Percentiles rank a stretch among this genome's conserved stretches.
These are phyloP conservation scores for Boletus huronensis DNA, from an alignment of 768 basidiomycete species.

Conservation along the genomic window DNA sequence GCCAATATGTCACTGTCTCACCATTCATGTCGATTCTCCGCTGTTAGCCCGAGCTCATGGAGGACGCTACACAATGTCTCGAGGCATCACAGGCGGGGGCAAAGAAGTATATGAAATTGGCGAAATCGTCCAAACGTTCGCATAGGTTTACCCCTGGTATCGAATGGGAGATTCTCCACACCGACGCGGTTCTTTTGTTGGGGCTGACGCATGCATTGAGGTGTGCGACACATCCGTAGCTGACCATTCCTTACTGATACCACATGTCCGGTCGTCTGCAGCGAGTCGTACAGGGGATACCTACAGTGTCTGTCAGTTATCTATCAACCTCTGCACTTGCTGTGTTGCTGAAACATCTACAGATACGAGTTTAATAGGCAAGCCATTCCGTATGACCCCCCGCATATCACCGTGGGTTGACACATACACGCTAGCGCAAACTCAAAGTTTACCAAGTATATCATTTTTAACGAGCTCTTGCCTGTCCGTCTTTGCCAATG, in stretches of 20 bases:
- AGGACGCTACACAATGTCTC: constrained; percentile 57
- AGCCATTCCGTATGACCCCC: constrained; percentile 12
- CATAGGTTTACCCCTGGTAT: constrained; percentile 56
- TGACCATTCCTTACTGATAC: constrained; percentile 5
- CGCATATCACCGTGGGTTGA: constrained; percentile 19
- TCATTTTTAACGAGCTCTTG: background rate
- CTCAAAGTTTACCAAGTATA: constrained; percentile 69
- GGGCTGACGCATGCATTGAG: constrained; percentile 70
- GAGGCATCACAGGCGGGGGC: constrained; percentile 58
- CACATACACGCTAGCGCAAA: constrained; percentile 44
- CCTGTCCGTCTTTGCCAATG: constrained; percentile 1
- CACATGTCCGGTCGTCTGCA: constrained; percentile 20
- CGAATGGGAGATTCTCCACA: constrained; percentile 75
- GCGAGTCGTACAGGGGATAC: constrained; percentile 78
- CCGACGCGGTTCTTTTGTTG: constrained; percentile 67
- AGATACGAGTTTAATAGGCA: constrained; percentile 56
- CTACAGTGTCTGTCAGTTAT: constrained; percentile 65
- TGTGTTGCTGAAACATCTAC: constrained; percentile 11
- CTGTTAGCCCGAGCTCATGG: constrained; percentile 53
- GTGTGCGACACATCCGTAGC: constrained; percentile 34
- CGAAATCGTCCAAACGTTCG: constrained; percentile 31
- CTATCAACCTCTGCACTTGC: background rate
- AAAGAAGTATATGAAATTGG: constrained; percentile 44
- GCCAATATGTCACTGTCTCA: background rate
- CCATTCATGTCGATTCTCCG: background rate